Percentiles rank a stretch among this genome's conserved stretches.
phyloP scores from a whole-genome alignment of 331 rosid species.

The Quercus tomentella region DNA sequence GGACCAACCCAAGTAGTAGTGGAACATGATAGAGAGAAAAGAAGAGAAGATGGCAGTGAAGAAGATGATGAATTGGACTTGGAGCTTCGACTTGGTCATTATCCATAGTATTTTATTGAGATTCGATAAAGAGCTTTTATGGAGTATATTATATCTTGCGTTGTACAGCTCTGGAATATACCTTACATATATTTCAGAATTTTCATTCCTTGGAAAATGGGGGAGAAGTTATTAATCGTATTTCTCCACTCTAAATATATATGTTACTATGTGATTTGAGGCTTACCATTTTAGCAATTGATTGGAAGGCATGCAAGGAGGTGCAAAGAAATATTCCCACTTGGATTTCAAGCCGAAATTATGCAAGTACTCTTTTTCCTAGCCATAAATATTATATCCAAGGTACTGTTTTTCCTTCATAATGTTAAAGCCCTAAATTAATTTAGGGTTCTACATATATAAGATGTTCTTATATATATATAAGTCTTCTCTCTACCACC shows the following conservation, averaged over 20 bases:
- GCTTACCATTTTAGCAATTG: background rate
- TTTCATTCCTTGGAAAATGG: background rate
- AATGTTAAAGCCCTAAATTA: background rate
- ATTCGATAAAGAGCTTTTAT: background rate
- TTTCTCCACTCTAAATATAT: background rate
- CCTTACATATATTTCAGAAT: background rate
- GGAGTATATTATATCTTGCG: background rate
- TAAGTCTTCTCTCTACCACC: background rate
- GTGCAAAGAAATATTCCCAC: background rate
- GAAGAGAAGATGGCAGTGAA: slow-evolving; percentile 24
- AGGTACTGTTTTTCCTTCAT: background rate
- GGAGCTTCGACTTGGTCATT: slow-evolving; percentile 89
- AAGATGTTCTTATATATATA: background rate
- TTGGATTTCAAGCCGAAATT: background rate
- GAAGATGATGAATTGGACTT: slow-evolving; percentile 62
- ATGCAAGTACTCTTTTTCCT: background rate
- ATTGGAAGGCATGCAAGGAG: background rate
- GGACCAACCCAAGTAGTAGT: slow-evolving; percentile 18
- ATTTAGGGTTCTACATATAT: background rate
- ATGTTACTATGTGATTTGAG: background rate
- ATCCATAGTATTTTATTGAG: slow-evolving; percentile 26
- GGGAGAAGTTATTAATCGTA: background rate
- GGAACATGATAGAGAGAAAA: slow-evolving; percentile 16
- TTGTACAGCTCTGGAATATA: background rate
- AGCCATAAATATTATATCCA: background rate